phyloP scores from a whole-genome alignment of 495 filamentous ascomycete species.

The Aspergillus sparsus region DNA sequence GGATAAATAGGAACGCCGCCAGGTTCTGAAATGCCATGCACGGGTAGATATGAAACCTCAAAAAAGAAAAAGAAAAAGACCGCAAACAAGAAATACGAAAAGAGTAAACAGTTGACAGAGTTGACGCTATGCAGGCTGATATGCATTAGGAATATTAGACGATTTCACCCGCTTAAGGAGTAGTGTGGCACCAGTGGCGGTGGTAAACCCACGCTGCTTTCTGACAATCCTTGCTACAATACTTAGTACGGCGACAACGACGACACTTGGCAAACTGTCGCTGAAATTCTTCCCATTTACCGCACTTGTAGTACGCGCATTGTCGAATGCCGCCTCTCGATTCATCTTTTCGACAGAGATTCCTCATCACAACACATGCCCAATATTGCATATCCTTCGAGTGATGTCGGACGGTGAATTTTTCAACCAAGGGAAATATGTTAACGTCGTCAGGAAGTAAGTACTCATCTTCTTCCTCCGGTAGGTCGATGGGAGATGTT shows the following conservation, averaged over 20 bases:
- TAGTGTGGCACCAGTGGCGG: constrained; percentile 90
- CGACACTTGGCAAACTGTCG: constrained; percentile 98
- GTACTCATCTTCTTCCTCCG: constrained; percentile 84
- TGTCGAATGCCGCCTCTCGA: constrained; percentile 90
- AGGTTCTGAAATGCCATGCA: constrained; percentile 50
- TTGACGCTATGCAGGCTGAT: constrained; percentile 48
- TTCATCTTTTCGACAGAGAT: constrained; percentile 97
- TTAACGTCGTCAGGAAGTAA: constrained; percentile 91
- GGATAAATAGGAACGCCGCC: constrained; percentile 46
- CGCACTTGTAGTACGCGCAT: constrained; percentile 96
- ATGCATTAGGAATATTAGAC: constrained; percentile 47
- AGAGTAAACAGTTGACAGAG: constrained; percentile 24
- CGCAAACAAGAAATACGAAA: constrained; percentile 21
- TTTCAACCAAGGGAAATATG: constrained; percentile 97
- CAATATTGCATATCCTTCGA: constrained; percentile 98
- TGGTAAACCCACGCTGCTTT: constrained; percentile 98
- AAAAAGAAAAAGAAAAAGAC: constrained; percentile 21
- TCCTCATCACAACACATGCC: constrained; percentile 98
- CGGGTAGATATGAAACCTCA: constrained; percentile 36
- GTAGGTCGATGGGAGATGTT: constrained; percentile 45
- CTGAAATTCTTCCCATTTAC: constrained; percentile 95
- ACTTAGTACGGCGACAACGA: constrained; percentile 94
- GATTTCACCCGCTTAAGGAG: constrained; percentile 50
- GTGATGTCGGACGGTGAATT: constrained; percentile 94
- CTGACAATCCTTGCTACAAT: constrained; percentile 99